Conservation (phyloP, 441 rosid species). For the Lepidium campestre region DNA sequence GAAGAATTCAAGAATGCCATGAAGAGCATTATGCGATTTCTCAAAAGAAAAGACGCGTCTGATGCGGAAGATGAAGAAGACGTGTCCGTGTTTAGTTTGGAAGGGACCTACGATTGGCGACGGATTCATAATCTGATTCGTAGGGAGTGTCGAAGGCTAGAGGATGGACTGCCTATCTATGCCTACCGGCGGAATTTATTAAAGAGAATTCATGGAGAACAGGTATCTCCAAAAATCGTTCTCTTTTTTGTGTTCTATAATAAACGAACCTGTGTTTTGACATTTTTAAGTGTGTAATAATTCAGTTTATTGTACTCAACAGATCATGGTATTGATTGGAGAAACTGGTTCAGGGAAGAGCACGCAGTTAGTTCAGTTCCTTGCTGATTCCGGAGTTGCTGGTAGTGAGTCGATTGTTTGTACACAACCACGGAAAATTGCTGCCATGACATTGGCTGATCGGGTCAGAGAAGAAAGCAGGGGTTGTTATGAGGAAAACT, state of each 20-base stretch:
- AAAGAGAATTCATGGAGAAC: constrained; percentile 33
- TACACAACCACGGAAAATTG: constrained; percentile 89
- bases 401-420: constrained; percentile 59
- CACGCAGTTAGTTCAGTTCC: constrained; percentile 87
- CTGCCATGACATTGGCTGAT: constrained; percentile 64
- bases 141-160: constrained; percentile 66
- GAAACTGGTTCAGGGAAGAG: constrained; percentile 99
- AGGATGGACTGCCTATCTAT: constrained; percentile 67
- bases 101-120: constrained; percentile 39
- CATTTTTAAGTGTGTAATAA: background rate
- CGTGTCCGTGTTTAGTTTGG: constrained; percentile 33
- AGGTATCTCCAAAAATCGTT: too few relatives aligned
- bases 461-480: constrained; percentile 71
- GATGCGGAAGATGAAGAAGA: constrained; percentile 11
- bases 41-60: constrained; percentile 21
- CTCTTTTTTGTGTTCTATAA: background rate
- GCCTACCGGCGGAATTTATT: constrained; percentile 42
- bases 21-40: constrained; percentile 36
- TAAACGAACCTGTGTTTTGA: background rate
- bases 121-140: constrained; percentile 40
- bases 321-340: constrained; percentile 75
- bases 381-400: constrained; percentile 79
- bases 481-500: constrained; percentile 56
- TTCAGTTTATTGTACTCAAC: constrained; percentile 18
- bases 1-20: constrained; percentile 46